Base-by-base conservation (phyloP, 306 rosid species). In the Geum urbanum region DNA sequence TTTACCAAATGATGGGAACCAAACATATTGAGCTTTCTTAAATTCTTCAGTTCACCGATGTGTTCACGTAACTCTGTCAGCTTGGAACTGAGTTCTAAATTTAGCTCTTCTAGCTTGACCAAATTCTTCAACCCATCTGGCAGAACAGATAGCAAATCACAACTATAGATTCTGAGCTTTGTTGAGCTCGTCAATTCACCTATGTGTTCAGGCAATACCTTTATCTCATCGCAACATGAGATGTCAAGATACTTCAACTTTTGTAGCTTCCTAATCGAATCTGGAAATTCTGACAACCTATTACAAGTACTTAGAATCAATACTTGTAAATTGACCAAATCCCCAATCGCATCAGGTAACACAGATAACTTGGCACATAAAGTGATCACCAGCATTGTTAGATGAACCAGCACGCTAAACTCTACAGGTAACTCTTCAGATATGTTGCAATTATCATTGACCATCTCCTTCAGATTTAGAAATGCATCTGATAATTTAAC, bases 151-250 rank as follows among this genome's bases (percentile, higher is more conserved):
- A 90, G 71, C 44, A 56, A 81, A 47, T 81, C 83, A 45, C 96
- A 87, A 63, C 79, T 82, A 37, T 88, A 79, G 6, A 87, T 77
- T 39, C 81, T 82, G 8, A 87, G 81, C 70, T 70, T 87, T 84
- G 70, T 76, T 16, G 86, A 20, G 49, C 1, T 43, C 15, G 54
- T 50, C 32, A 75, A 68, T 40, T 74, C 43, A 61, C 82, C 75
- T 10, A 88, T 0, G 16, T 60, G 71, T 14, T 0, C 10, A 39
- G 95, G 88, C 57, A 88, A 76, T 7, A 18, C 32, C 63, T n/a
- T 2, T 45, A 88, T 66, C 58, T 81, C 82, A 53, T 63, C 32
- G 66, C 96, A 90, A 32, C 71, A 56, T 32, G 87, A 83, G 45
- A 90, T 78, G 67, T 88, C 95, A 6, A 90, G 86, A 71, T 40